Evolutionary conservation across 176 grass and related monocot species (phyloP), one percentile per base, ranked within the genome.

Genomic region (Aegilops tauschii): DNA sequence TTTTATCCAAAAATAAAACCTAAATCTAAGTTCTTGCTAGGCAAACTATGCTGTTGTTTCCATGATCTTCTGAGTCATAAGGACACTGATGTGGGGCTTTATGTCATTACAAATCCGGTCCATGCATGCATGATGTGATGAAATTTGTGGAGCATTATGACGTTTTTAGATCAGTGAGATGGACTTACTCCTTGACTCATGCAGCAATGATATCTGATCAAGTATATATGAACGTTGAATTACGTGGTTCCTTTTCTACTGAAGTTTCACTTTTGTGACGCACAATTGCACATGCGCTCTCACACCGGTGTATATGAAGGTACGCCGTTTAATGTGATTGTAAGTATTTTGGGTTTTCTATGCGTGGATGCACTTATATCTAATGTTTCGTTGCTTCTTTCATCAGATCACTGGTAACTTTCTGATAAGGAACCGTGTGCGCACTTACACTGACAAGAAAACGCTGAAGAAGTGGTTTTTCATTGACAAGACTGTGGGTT

Each of bases 391-490:
- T 36, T 56, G 12, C 3, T 56, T 40, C 11, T 86, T 78, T 52
- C 40, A 40, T 83, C 76, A 87, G 88, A 28, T 91, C 56, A 87
- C 54, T 82, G 86, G 64, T 58, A 61, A 25, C 52, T 67, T 80
- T 67, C 61, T 76, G 75, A 89, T 88, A 82, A 95, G 91, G 91
- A 89, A 91, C 67, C 77, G 82, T 85, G 81, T 82, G 25, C 80
- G 82, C 77, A 78, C 83, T 66, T 95, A 87, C 83, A 93, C 76
- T 78, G 81, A 89, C 59, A 93, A 91, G 35, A 93, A 95, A 81
- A 93, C 91, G 82, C 37, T 93, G 42, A 91, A 93, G 66, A 88
- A 85, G 83, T 93, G 93, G 93, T 89, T 93, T 87, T 93, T 91
- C 56, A 91, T 95, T 69, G 91, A 95, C 71, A 95, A 95, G 73